Conservation (phyloP, 2,329 filamentous ascomycete species). For the Cytospora paraplurivora region DNA sequence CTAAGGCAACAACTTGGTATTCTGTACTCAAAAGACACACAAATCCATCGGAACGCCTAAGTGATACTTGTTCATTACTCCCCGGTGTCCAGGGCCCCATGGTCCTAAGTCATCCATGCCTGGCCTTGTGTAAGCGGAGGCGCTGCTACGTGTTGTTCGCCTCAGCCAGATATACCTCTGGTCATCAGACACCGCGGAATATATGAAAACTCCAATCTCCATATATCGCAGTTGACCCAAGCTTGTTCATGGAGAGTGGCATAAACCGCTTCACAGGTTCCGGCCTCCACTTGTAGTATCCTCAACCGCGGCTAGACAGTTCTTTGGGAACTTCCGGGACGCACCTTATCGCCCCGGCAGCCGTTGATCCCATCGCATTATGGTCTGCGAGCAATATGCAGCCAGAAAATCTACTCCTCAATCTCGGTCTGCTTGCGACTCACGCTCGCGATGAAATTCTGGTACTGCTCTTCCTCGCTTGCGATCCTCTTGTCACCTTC, state of each 20-base stretch:
- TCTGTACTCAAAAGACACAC: background rate
- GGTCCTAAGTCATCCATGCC: background rate
- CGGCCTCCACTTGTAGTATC: background rate
- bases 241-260: background rate
- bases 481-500: constrained; percentile 6
- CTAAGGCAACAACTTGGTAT: background rate
- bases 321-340: background rate
- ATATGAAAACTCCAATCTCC: background rate
- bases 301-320: background rate
- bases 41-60: background rate
- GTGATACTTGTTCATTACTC: constrained; percentile 12
- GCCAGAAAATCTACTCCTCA: constrained; percentile 1
- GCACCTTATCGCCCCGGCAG: background rate
- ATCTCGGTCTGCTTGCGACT: constrained; percentile 23
- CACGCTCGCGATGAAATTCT: constrained; percentile 27
- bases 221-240: background rate
- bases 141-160: background rate
- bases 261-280: background rate
- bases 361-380: background rate
- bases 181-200: background rate
- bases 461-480: constrained; percentile 27
- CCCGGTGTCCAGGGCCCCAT: background rate
- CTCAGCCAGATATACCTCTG: background rate
- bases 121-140: background rate
- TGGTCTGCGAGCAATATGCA: background rate